Base-by-base conservation (phyloP, 208 protist genomes). In the Leishmania braziliensis region DNA sequence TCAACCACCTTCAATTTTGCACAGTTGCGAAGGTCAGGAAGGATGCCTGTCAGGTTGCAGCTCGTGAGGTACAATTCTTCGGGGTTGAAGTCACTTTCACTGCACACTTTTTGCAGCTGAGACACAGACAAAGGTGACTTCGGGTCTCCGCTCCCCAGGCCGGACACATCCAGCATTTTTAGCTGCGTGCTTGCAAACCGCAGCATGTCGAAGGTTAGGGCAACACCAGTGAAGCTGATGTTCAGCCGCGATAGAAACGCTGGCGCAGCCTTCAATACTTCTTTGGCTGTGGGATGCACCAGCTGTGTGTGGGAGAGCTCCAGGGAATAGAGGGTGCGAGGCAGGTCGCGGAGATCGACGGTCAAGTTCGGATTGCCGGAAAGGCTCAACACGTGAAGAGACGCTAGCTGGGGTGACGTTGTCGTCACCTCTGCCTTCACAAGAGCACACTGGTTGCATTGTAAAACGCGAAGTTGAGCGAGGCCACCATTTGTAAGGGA, bases 1-100 rank as follows among this genome's bases (percentile, higher is more conserved):
- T 91, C 84, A 14, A 91, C 56, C 29, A 56, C 70, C 18, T 39
- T 23, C 6, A 88, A 51, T 0, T 54, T 60, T 0, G 8, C 53
- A 43, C 79, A 84, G 10, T 6, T 20, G 0, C 23, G 23, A 10
- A 79, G 53, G 36, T 53, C 62, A 1, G 81, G 77, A 48, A 85
- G 50, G 5, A 0, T 29, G 12, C 81, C 76, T 8, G n/a, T n/a
- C 3, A 85, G 43, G 14, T 60, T 39, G 33, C 54, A 79, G 18
- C 53, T 29, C 6, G 46, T n/a, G 9, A 84, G 8, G 58, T 84
- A 80, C 50, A 80, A 16, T 51, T 70, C 68, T 0, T 18, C 9
- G 0, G 56, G 74, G 46, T 53, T 51, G 12, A 70, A 62, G 68
- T 58, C 74, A 2, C 5, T 18, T 1, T 54, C n/a, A 5, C 18